Base-by-base conservation (phyloP, 2,329 filamentous ascomycete species). In the Pezicula radicicola region DNA sequence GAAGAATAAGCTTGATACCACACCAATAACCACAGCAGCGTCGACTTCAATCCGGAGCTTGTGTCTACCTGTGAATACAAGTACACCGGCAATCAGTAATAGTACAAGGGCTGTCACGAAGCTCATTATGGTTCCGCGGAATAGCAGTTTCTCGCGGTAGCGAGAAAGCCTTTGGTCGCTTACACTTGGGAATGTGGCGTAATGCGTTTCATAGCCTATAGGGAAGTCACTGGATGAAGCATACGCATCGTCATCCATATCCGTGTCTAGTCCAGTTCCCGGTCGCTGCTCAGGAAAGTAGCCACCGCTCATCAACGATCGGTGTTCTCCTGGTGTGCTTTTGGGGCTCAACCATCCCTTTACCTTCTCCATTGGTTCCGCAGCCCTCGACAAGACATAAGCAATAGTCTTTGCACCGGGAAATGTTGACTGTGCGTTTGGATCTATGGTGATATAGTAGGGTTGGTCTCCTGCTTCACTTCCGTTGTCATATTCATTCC, bases 401-500 rank as follows among this genome's bases (percentile, higher is more conserved):
- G 78, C 76, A 35, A 89, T 33, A 6, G 56, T 56, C 42, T 63
- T 60, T 33, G 59, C 70, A 13, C 88, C 85, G 0, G 86, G 83
- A 50, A 89, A 87, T 16, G 70, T 63, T 9, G 53, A 50, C 21
- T 78, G 74, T 1, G 80, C 80, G 59, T 89, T 79, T 0, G 89
- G 88, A 63, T 92, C 80, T 53, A 93, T 75, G 62, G 89, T 91
- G 59, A 94, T 85, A 42, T 83, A 78, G 67, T 91, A 94, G 28
- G 78, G 79, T 35, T 81, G 78, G 41, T 83, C 83, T 10, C 71
- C 72, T 10, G 60, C 67, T 50, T 91, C 88, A 65, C 89, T 91
- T 8, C 88, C 88, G 65, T 92, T 73, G 59, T 95, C 90, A 67
- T 93, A 94, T 67, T 95, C 90, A 68, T 89, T 93, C 89, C 90